Conservation (phyloP, 2,329 filamentous ascomycete species). For the Elsinoe ampelina region DNA sequence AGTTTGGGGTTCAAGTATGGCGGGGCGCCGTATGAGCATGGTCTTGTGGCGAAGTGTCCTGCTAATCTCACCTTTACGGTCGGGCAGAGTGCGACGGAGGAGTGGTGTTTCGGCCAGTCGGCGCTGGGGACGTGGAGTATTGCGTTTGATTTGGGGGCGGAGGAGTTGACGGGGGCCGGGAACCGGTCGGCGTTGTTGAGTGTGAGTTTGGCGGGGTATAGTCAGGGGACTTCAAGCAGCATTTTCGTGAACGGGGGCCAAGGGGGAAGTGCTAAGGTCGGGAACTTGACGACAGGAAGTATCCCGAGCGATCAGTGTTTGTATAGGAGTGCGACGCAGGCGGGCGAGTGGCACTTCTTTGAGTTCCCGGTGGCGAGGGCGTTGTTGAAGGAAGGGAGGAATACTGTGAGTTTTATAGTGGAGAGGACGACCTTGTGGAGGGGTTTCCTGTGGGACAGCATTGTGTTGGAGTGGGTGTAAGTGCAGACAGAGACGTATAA, state of each 20-base stretch:
- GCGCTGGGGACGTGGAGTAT: constrained; percentile 10
- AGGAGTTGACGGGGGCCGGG: not conserved
- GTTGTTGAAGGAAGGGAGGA: constrained; percentile 26
- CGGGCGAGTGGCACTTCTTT: constrained; percentile 41
- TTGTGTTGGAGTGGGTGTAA: constrained; percentile 29
- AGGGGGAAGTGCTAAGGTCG: constrained; percentile 25
- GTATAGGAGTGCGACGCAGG: constrained; percentile 39
- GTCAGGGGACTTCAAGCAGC: constrained; percentile 32
- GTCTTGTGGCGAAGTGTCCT: constrained; percentile 10
- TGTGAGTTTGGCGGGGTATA: constrained; percentile 39
- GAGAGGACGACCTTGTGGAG: constrained; percentile 30
- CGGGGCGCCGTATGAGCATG: constrained; percentile 9
- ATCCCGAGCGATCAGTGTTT: constrained; percentile 38
- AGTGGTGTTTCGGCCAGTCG: constrained; percentile 15
- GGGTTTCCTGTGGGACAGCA: constrained; percentile 36
- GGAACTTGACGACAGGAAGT: constrained; percentile 32
- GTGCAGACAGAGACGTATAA: not conserved
- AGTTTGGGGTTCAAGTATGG: constrained; percentile 6
- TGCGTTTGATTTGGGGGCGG: not conserved
- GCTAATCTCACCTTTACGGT: constrained; percentile 14
- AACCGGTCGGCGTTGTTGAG: constrained; percentile 29
- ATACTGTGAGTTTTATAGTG: constrained; percentile 31
- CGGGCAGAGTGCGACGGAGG: not conserved
- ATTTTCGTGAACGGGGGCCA: constrained; percentile 36
- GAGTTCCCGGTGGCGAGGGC: constrained; percentile 31